These are phyloP conservation scores for Magnusiomyces paraingens DNA, from an alignment of 1,139 yeast genomes.

Conservation along the genomic window DNA sequence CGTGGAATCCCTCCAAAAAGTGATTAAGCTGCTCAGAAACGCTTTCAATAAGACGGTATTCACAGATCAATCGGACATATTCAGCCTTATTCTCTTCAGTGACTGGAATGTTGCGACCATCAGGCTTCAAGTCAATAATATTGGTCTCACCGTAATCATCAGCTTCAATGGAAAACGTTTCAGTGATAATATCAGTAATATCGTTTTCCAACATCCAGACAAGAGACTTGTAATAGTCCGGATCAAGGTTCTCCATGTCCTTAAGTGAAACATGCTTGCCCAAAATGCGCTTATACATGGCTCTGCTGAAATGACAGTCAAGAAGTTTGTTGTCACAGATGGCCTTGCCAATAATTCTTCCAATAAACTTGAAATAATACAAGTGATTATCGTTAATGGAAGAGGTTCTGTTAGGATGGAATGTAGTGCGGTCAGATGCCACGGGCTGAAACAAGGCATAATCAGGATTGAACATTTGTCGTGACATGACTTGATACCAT, in stretches of 20 bases:
- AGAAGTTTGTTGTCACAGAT: slow-evolving; percentile 79
- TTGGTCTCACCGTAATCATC: slow-evolving; percentile 93
- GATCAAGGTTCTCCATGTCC: slow-evolving; percentile 92
- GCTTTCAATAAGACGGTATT: slow-evolving; percentile 75
- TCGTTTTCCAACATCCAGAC: slow-evolving; percentile 96
- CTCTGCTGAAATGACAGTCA: slow-evolving; percentile 94
- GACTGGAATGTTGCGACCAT: slow-evolving; percentile 79
- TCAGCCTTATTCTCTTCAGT: slow-evolving; percentile 89
- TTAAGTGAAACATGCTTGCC: slow-evolving; percentile 78
- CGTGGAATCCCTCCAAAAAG: slow-evolving; percentile 78
- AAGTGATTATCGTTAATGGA: slow-evolving; percentile 91
- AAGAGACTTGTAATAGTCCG: slow-evolving; percentile 86
- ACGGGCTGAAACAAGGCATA: slow-evolving; percentile 91
- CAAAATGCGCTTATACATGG: slow-evolving; percentile 82
- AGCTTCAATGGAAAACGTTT: slow-evolving; percentile 87
- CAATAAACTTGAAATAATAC: slow-evolving; percentile 89
- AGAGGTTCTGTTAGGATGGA: slow-evolving; percentile 92
- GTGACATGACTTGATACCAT: slow-evolving; percentile 90
- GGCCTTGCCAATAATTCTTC: slow-evolving; percentile 91
- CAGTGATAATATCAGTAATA: slow-evolving; percentile 94
- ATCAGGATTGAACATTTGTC: slow-evolving; percentile 96
- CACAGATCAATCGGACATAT: slow-evolving; percentile 79
- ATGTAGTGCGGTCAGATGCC: slow-evolving; percentile 86
- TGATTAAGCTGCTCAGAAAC: slow-evolving; percentile 85
- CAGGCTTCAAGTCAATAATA: slow-evolving; percentile 67